These are phyloP conservation scores for Russula emetica DNA, from an alignment of 768 basidiomycete genomes.

Conservation along the genomic window DNA sequence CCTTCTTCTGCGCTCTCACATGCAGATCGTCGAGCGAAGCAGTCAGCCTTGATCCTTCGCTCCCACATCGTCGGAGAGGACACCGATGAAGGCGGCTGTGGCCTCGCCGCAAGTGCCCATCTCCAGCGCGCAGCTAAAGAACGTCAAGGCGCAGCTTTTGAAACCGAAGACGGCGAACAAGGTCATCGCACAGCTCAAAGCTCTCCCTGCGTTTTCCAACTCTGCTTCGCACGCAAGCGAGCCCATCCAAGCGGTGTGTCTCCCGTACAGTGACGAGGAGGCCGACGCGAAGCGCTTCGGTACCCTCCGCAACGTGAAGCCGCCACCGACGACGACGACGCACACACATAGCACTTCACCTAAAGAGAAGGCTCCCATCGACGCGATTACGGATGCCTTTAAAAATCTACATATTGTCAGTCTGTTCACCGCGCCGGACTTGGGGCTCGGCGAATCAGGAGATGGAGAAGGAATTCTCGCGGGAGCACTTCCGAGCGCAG, in stretches of 20 bases:
- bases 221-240: slow-evolving; percentile 31
- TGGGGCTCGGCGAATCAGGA: slow-evolving; percentile 75
- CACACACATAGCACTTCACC: slow-evolving; percentile 30
- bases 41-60: slow-evolving; percentile 60
- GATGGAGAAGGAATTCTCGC: slow-evolving; percentile 61
- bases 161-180: slow-evolving; percentile 64
- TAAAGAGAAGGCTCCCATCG: slow-evolving; percentile 47
- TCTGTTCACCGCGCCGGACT: slow-evolving; percentile 54
- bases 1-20: slow-evolving; percentile 31
- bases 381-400: slow-evolving; percentile 48
- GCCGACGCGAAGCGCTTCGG: slow-evolving; percentile 57
- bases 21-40: slow-evolving; percentile 58
- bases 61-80: slow-evolving; percentile 60
- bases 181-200: slow-evolving; percentile 65
- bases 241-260: slow-evolving; percentile 77
- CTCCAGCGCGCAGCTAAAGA: slow-evolving; percentile 52
- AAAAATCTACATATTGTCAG: slow-evolving; percentile 59
- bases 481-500: slow-evolving; percentile 72
- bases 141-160: slow-evolving; percentile 63
- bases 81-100: slow-evolving; percentile 13
- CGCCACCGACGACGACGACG: neutral
- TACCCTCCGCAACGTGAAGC: slow-evolving; percentile 36
- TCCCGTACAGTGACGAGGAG: slow-evolving; percentile 59
- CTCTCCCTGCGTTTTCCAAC: slow-evolving; percentile 48
- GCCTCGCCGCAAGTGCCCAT: slow-evolving; percentile 37